A percentile compares a stretch with the other conserved stretches of the same genome.
Evolutionary conservation across 495 filamentous ascomycete species (phyloP).

Genomic region (Daldinia caldariorum): DNA sequence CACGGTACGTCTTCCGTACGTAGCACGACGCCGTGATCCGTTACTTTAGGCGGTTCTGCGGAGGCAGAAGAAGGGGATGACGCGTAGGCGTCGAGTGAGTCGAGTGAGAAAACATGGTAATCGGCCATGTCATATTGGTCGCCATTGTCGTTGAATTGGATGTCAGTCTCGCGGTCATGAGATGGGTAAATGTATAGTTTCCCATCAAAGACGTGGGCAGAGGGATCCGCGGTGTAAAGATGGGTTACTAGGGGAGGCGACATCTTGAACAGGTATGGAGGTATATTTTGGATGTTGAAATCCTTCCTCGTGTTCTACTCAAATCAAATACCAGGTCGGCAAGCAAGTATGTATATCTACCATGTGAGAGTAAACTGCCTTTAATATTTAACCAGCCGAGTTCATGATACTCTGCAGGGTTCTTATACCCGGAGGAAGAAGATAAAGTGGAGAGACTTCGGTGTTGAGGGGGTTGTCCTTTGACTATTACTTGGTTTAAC

Average conservation of each 20-base stretch:
- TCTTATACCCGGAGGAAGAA: conserved; percentile 24
- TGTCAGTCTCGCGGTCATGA: conserved; percentile 70
- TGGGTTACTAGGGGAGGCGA: conserved; percentile 68
- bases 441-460: conserved; percentile 41
- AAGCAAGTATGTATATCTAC: neutral
- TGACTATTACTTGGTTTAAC: conserved; percentile 1
- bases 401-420: conserved; percentile 15
- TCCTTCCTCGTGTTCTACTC: neutral
- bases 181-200: conserved; percentile 73
- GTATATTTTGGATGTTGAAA: neutral
- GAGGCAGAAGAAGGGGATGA: conserved; percentile 1
- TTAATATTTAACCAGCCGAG: neutral
- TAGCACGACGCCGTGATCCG: conserved; percentile 69
- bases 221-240: conserved; percentile 77
- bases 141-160: conserved; percentile 77
- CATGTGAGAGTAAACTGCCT: neutral
- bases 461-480: conserved; percentile 38
- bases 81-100: conserved; percentile 47
- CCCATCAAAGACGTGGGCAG: conserved; percentile 70
- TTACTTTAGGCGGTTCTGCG: conserved; percentile 52
- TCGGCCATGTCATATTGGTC: conserved; percentile 84
- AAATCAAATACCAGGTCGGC: neutral
- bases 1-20: conserved; percentile 66
- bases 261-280: conserved; percentile 42
- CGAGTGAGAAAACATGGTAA: conserved; percentile 71